These are phyloP conservation scores for Dioszegia hungarica DNA, from an alignment of 768 basidiomycete species.

Conservation along the genomic window DNA sequence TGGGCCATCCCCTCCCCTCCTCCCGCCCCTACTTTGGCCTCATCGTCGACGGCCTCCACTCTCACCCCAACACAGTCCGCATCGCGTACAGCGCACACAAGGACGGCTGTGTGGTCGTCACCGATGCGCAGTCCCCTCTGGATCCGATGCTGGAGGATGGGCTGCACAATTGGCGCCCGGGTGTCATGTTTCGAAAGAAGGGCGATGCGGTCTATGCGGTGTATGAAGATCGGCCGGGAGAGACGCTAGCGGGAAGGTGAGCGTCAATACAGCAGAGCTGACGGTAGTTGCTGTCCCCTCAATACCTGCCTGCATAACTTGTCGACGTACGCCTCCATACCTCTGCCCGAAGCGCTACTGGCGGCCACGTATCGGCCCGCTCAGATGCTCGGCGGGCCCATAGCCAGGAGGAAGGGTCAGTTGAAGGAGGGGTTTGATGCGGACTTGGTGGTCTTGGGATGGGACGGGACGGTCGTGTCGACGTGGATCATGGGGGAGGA, in stretches of 20 bases:
- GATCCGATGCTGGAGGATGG: slow-evolving; percentile 81
- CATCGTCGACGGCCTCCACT: slow-evolving; percentile 87
- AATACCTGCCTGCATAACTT: slow-evolving; percentile 84
- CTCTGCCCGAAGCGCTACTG: slow-evolving; percentile 74
- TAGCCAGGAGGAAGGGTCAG: slow-evolving; percentile 63
- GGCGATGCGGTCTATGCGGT: slow-evolving; percentile 62
- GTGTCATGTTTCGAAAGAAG: slow-evolving; percentile 71
- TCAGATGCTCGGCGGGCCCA: slow-evolving; percentile 72
- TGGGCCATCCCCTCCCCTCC: slow-evolving; percentile 61
- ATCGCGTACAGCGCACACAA: slow-evolving; percentile 79
- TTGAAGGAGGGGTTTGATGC: slow-evolving; percentile 78
- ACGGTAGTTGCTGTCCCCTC: slow-evolving; percentile 53
- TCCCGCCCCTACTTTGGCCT: slow-evolving; percentile 73
- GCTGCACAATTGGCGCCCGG: slow-evolving; percentile 81
- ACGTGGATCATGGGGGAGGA: slow-evolving; percentile 62
- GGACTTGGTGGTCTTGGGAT: slow-evolving; percentile 71
- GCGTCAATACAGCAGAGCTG: no score
- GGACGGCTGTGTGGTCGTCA: slow-evolving; percentile 81
- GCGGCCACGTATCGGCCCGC: slow-evolving; percentile 84
- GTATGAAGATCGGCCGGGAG: slow-evolving; percentile 18
- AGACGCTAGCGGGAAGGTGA: slow-evolving; percentile 82
- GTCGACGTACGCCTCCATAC: slow-evolving; percentile 73
- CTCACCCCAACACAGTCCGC: slow-evolving; percentile 81
- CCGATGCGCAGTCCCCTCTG: slow-evolving; percentile 74
- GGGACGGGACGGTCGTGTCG: slow-evolving; percentile 17